Evolutionary conservation across 139 green algal species (phyloP).

Genomic region (Monoraphidium neglectum): DNA sequence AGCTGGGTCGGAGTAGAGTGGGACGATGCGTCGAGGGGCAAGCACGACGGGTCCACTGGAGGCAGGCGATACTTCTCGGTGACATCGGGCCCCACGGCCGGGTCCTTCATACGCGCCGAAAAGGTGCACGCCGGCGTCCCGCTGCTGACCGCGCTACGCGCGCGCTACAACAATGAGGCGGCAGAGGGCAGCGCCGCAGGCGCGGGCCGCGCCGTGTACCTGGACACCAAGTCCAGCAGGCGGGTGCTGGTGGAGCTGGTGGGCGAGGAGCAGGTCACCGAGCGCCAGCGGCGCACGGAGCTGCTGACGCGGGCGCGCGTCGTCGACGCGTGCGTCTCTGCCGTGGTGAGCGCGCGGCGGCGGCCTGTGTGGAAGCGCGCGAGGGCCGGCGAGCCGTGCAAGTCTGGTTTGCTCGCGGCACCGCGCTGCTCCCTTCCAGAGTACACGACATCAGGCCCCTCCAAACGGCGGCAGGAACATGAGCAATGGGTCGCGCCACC

Average conservation of each 20-base stretch:
- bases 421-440: no score
- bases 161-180: constrained; percentile 58
- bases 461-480: no score
- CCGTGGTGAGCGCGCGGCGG: constrained; percentile 42
- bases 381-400: no score
- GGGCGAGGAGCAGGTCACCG: constrained; percentile 61
- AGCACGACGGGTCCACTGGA: constrained; percentile 73
- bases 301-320: constrained; percentile 43
- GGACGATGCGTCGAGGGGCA: constrained; percentile 76
- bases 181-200: constrained; percentile 31
- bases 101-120: constrained; percentile 68
- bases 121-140: constrained; percentile 54
- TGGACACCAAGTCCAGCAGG: constrained; percentile 42
- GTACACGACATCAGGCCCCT: no score
- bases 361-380: not conserved
- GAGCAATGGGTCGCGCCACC: no score
- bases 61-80: constrained; percentile 75
- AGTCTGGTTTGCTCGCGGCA: no score
- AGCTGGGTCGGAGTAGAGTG: constrained; percentile 87
- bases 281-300: constrained; percentile 47
- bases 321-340: constrained; percentile 40
- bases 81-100: constrained; percentile 27
- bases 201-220: constrained; percentile 44
- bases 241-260: constrained; percentile 60
- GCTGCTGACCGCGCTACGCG: constrained; percentile 50